A percentile compares a stretch with the other conserved stretches of the same genome.
These are phyloP conservation scores for Macrolepiota dolichaula DNA, from an alignment of 768 basidiomycete genomes.

Conservation along the genomic window DNA sequence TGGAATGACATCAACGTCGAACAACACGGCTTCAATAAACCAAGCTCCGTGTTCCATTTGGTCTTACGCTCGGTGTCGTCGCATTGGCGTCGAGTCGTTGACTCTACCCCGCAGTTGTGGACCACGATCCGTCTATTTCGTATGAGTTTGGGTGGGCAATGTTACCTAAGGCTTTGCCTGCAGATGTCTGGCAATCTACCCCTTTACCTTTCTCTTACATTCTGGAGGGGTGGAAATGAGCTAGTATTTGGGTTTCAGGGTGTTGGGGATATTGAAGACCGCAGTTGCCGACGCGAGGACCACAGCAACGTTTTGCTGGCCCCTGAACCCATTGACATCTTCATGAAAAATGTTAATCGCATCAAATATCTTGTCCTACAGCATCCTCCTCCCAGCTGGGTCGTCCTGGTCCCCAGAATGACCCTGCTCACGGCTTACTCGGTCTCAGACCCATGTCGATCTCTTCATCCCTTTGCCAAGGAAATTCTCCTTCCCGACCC, in stretches of 20 bases:
- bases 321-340: not conserved
- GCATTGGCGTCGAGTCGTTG: not conserved
- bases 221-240: not conserved
- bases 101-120: not conserved
- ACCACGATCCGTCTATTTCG: not conserved
- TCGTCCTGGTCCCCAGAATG: not conserved
- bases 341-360: not conserved
- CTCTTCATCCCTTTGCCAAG: not conserved
- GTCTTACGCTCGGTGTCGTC: not conserved
- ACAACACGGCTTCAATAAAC: not conserved
- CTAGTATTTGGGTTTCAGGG: not conserved
- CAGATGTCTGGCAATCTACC: not conserved
- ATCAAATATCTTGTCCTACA: not conserved
- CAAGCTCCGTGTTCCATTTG: not conserved
- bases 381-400: not conserved
- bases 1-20: too few relatives aligned
- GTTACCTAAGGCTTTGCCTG: not conserved
- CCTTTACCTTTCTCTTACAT: not conserved
- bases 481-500: not conserved
- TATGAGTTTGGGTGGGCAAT: not conserved
- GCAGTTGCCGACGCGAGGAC: not conserved
- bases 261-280: too few relatives aligned
- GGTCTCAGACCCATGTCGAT: not conserved
- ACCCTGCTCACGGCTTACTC: not conserved
- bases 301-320: not conserved